Base-by-base conservation (phyloP, 192 early-diverging fungal species). In the Entomortierella beljakovae region DNA sequence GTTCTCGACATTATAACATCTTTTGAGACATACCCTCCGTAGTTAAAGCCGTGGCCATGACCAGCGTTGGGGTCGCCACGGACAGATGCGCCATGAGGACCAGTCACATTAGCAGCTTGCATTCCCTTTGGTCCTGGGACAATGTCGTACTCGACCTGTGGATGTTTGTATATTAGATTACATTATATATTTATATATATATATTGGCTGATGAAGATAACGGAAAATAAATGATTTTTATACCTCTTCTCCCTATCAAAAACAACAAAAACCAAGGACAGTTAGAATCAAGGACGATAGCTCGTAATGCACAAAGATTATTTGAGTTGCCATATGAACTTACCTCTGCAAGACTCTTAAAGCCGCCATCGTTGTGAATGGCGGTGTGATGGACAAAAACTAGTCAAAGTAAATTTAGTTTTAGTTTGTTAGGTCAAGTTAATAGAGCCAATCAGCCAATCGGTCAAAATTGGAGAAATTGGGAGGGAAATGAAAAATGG, bases 341-440 rank as follows among this genome's bases (percentile, higher is more conserved):
- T 82, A 87, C 89, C 83, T 93, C 91, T 52, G 88, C 89, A 53
- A 93, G 81, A 65, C 91, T 92, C 74, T 92, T 92, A 64, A 94
- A 94, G n/a, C 91, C 92, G 20, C 93, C 89, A 59, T 88, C 82
- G 56, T 93, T 92, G 57, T 90, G 84, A 62, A 93, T 93, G 38
- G 90, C 90, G n/a, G 91, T 91, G 63, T 93, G 89, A 73, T 94
- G 92, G 28, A 93, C 93, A 84, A 94, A 93, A n/a, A 94, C 90
- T 88, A 86, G 54, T 68, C 46, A 43, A n/a, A 62, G 37, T 40
- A 9, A 50, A 18, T 18, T 22, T 22, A 63, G 26, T 23, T 15
- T 40, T 32, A 57, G 3, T 40, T 31, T 48, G 16, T 33, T 40
- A 57, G 46, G 37, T 9, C 37, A 40, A 40, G 37, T 40, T 6